Percentiles rank a stretch among this genome's conserved stretches.
Evolutionary conservation across 805 yeast genomes (phyloP).

Genomic region (Yamadazyma ubonensis): DNA sequence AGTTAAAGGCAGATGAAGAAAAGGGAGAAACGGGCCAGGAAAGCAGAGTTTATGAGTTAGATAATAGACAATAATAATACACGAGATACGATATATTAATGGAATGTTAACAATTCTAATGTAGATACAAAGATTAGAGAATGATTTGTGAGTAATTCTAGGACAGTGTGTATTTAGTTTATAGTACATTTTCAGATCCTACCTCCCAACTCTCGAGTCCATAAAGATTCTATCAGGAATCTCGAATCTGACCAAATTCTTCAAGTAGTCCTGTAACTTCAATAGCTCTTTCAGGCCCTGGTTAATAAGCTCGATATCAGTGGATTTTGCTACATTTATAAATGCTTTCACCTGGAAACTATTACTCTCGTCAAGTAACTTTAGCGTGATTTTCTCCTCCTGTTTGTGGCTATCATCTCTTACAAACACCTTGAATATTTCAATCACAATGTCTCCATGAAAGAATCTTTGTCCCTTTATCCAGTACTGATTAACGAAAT

Average conservation of each 20-base stretch:
- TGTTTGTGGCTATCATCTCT: slow-evolving; percentile 28
- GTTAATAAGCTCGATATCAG: slow-evolving; percentile 71
- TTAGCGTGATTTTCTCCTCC: slow-evolving; percentile 27
- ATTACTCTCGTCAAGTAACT: slow-evolving; percentile 51
- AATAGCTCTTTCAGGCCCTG: slow-evolving; percentile 63
- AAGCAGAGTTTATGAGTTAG: slow-evolving; percentile 12
- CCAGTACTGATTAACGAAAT: slow-evolving; percentile 60
- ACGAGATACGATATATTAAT: neutral
- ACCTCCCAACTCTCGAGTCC: slow-evolving; percentile 77
- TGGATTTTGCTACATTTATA: slow-evolving; percentile 67
- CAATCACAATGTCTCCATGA: slow-evolving; percentile 60
- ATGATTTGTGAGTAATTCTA: too few relatives aligned
- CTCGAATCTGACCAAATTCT: slow-evolving; percentile 64
- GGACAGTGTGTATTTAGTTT: too few relatives aligned
- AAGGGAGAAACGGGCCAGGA: slow-evolving; percentile 26
- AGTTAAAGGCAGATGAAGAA: slow-evolving; percentile 12
- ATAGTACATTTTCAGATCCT: too few relatives aligned
- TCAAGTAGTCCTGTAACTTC: slow-evolving; percentile 60
- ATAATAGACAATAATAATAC: too few relatives aligned
- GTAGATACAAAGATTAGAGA: too few relatives aligned
- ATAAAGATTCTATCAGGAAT: slow-evolving; percentile 77
- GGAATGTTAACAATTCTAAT: neutral
- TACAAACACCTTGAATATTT: slow-evolving; percentile 49
- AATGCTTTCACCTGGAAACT: slow-evolving; percentile 61
- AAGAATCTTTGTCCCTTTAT: slow-evolving; percentile 60